These are phyloP conservation scores for Diospyros kaki DNA, from an alignment of 148 eudicot species.

Conservation along the genomic window DNA sequence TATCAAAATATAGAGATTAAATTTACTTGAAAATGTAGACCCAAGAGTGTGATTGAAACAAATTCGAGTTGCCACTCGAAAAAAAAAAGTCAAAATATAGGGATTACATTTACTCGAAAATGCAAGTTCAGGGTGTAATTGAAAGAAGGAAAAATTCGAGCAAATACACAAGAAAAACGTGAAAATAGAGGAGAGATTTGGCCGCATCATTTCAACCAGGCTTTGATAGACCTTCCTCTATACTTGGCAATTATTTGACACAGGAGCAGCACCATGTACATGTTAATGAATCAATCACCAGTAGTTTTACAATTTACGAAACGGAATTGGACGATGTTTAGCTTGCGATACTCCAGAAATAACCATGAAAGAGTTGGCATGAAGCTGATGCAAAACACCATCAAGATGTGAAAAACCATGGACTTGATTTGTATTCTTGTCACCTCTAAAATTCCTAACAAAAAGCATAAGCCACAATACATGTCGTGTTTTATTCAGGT, in stretches of 20 bases:
- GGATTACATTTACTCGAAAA: too few species aligned
- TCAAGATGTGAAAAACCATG: background rate
- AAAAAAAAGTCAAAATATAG: too few species aligned
- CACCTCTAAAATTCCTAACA: background rate
- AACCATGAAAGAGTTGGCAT: background rate
- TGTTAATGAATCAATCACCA: background rate
- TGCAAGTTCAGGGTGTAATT: too few species aligned
- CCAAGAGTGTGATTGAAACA: too few species aligned
- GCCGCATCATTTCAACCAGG: background rate
- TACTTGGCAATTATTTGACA: background rate
- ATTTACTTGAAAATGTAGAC: too few species aligned
- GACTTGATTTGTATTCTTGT: background rate
- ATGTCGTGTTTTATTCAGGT: background rate
- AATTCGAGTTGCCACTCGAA: too few species aligned
- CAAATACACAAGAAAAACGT: too few species aligned
- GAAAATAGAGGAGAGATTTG: too few species aligned
- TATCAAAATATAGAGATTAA: too few species aligned
- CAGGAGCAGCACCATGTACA: background rate
- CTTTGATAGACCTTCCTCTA: too few species aligned
- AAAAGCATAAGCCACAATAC: background rate
- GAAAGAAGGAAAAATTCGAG: too few species aligned
- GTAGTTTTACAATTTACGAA: background rate
- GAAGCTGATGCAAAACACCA: background rate
- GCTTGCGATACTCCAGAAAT: background rate
- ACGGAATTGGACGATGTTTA: too few species aligned